Evolutionary conservation across 257 asterid genomes (phyloP), one percentile per base, ranked within the genome.

Genomic region (Petrea volubilis): DNA sequence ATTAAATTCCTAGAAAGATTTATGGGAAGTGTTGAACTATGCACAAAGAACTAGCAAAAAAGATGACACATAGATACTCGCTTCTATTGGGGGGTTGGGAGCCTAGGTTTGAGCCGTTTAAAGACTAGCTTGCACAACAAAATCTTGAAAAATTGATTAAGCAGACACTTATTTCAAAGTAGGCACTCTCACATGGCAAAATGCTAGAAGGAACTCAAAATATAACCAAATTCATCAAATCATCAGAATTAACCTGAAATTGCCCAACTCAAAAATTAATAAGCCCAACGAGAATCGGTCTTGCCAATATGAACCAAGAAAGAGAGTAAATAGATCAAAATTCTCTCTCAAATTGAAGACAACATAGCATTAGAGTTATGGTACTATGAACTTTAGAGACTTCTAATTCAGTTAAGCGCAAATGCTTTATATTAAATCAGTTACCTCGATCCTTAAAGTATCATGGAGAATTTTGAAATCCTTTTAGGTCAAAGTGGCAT

Each of bases 181-280:
- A 20, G 11, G 40, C 27, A 55, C 23, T 23, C 49, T 12, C 65
- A 13, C 47, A 27, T 36, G 34, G 23, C 23, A 23, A 60, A 60
- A 71, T 23, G 44, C 4, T 61, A 4, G 46, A 55, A 29, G 51
- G 29, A 17, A 33, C 61, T 33, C 69, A 46, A 38, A n/a, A 58
- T 24, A 36, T 49, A 36, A 38, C 46, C 20, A 10, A 21, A 59
- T 20, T 36, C 40, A 49, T 36, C 56, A 61, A 36, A 38, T 38
- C 71, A 62, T 51, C 64, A 72, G 17, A 36, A 61, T 13, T 51
- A 51, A 64, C 34, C 47, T 1, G 12, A 38, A 51, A 51, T 14
- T 46, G n/a, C 50, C 11, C 58, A 47, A 31, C 41, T 15, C 58
- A 23, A 27, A 59, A 53, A 28, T 18, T 10, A 49, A n/a, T 59